Base-by-base conservation (phyloP, 2,329 filamentous ascomycete species). In the Chalaropsis ovoidea region DNA sequence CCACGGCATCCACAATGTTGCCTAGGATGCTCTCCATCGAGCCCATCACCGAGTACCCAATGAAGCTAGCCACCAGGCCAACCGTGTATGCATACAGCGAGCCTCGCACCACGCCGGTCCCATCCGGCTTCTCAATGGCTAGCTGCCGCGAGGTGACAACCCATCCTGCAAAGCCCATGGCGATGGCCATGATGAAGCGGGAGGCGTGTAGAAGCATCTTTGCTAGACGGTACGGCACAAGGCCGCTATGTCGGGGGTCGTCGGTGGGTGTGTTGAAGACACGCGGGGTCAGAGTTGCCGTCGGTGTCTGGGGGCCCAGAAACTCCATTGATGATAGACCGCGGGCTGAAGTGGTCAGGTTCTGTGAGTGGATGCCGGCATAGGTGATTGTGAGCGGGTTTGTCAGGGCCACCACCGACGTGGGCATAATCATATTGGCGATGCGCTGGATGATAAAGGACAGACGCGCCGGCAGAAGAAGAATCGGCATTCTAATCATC, bases 41-140 rank as follows among this genome's bases (percentile, higher is more conserved):
- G 31, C 91, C 90, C 62, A 99, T 79, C 0, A 97, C 86, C 4
- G 90, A 91, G 86, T 94, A 99, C 7, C 94, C 94, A 70, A 99
- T 96, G 65, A 93, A 91, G 68, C 89, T 90, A 17, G 94, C 94
- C 70, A 97, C 87, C 69, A 99, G 75, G 10, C 92, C 94, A 24
- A 99, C 90, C 1, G 97, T 84, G 72, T 97, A 99, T 1, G 93
- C 94, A 74, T 99, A 99, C 27, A 94, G 80, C 71, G 90, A 96
- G 8, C 94, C 94, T 58, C 84, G 84, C 62, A 87, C 73, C 6
- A 63, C 47, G 0, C 83, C 81, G 63, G 75, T 70, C 1, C 80
- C 80, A 47, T 78, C 81, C 66, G 75, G 85, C 67, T 77, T 76
- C 72, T 77, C 78, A 22, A 94, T 78, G 63, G 82, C 79, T 3